Evolutionary conservation across 1,284 basidiomycete species (phyloP).

Genomic region (Irpex sp.): DNA sequence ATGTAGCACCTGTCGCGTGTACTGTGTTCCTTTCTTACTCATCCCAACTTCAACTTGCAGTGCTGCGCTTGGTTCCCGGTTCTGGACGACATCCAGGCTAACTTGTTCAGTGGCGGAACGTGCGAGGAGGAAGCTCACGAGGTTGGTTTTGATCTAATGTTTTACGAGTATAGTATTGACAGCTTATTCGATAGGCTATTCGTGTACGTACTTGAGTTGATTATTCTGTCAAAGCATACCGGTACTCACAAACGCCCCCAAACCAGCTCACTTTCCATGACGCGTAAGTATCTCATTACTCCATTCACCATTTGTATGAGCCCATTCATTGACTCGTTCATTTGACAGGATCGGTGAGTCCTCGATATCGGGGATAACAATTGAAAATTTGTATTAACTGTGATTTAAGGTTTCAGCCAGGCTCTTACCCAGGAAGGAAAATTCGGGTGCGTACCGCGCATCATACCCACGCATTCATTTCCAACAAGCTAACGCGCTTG

Average conservation of each 20-base stretch:
- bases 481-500: neutral
- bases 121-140: constrained; percentile 12
- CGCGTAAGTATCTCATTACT: constrained; percentile 16
- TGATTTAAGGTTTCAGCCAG: neutral
- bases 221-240: neutral
- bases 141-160: neutral
- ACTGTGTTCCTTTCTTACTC: no score
- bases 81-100: constrained; percentile 12
- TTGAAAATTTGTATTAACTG: neutral
- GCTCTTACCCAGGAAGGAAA: constrained; percentile 11
- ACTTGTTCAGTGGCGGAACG: constrained; percentile 11
- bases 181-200: neutral
- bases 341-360: neutral
- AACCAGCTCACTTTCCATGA: constrained; percentile 21
- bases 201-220: neutral
- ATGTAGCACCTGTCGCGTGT: neutral
- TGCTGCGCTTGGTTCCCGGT: constrained; percentile 14
- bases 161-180: neutral
- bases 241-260: neutral
- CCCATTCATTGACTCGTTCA: neutral
- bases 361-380: neutral
- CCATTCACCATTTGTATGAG: no score
- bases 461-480: neutral
- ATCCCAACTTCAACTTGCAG: neutral
- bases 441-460: constrained; percentile 12